Base-by-base conservation (phyloP, 2,329 filamentous ascomycete genomes). In the Parascedosporium putredinis region DNA sequence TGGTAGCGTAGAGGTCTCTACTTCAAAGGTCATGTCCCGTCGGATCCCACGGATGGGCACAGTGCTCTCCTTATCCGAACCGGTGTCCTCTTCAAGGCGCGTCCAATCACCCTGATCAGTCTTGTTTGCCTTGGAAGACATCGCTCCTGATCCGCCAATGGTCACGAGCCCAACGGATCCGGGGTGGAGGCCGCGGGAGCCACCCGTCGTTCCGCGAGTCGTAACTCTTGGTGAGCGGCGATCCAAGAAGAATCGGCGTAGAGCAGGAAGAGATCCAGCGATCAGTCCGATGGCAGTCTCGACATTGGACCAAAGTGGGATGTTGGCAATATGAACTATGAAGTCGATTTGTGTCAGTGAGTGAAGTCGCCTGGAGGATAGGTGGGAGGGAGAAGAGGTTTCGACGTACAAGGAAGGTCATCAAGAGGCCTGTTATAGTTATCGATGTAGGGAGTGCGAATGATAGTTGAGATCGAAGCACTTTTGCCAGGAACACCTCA, bases 401-500 rank as follows among this genome's bases (percentile, higher is more conserved):
- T 33, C 10, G 4, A 33, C 45, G 36, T 47, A 47, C 45, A 47
- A n/a, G 27, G 8, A 47, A 47, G 16, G 31, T 47, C 29, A 36
- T 58, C 55, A 5, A 49, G 24, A 4, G 54, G 51, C 8, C 48
- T 49, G 31, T 53, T 53, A 49, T 56, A 57, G 18, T 51, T 50
- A 43, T 56, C 52, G 44, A 58, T 50, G 44, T 58, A 58, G n/a
- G 56, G 54, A 14, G 53, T 56, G 23, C 56, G 53, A 27, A 58
- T 45, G 43, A 58, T 56, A n/a, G 56, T 58, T 47, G 54, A 56
- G 50, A 58, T 52, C 2, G 54, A 57, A 5, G 56, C 56, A 36
- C 45, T 47, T 23, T 45, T 45, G 10, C 24, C 16, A 23, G 34
- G 12, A 12, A 47, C 12, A 12, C 9, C n/a, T 18, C 10, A 18